These are phyloP conservation scores for Hamamelis virginiana DNA, from an alignment of 164 flowering plant genomes.

Conservation along the genomic window DNA sequence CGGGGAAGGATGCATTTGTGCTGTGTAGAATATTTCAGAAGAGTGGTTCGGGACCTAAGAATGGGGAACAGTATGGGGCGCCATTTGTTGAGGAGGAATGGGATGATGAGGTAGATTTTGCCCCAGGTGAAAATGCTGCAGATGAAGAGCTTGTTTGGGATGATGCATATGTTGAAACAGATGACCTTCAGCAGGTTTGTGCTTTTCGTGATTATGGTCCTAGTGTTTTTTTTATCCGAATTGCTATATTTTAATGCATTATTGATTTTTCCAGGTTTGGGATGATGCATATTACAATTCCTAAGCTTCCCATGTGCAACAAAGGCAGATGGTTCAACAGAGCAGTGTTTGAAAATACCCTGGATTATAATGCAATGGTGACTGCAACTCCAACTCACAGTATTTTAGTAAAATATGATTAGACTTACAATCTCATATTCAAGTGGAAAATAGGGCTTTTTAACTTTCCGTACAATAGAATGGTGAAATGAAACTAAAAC, in stretches of 20 bases:
- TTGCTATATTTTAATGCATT: neutral
- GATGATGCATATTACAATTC: too few species aligned
- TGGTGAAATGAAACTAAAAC: too few species aligned
- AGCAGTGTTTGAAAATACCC: too few species aligned
- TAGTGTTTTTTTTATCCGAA: neutral
- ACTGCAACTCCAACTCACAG: too few species aligned
- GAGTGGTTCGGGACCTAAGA: constrained; percentile 74
- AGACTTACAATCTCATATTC: too few species aligned
- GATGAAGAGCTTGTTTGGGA: constrained; percentile 28
- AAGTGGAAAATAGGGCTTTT: too few species aligned
- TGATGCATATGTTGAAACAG: constrained; percentile 27
- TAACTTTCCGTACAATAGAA: too few species aligned
- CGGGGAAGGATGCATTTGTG: constrained; percentile 57
- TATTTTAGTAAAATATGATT: too few species aligned
- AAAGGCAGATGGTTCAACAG: too few species aligned
- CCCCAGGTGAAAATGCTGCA: constrained; percentile 26
- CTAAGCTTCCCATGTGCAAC: too few species aligned
- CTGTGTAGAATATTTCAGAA: constrained; percentile 66
- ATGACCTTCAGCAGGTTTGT: constrained; percentile 54
- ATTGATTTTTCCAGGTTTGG: neutral
- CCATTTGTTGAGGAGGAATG: constrained; percentile 73
- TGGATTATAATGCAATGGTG: too few species aligned
- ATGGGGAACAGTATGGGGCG: constrained; percentile 68
- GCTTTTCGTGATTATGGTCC: neutral
- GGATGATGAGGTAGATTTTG: constrained; percentile 40